phyloP scores from a whole-genome alignment of 305 asterid species.

The Nicotiana rustica region DNA sequence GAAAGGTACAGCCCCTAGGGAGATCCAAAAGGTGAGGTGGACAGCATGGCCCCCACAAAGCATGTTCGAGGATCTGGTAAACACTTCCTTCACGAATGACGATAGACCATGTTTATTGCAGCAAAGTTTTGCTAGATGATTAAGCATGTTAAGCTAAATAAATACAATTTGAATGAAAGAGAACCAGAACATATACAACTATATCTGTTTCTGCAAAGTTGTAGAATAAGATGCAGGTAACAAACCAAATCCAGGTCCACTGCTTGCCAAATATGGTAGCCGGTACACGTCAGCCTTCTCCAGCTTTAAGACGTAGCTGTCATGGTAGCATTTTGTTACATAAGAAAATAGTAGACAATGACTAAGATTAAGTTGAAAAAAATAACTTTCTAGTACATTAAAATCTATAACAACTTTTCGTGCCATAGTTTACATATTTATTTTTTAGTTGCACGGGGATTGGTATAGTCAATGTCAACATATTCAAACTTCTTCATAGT shows the following conservation, averaged over 20 bases:
- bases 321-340: slow-evolving; percentile 35
- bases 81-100: not conserved
- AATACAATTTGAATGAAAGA: slow-evolving; percentile 3
- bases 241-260: slow-evolving; percentile 96
- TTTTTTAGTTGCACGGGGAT: slow-evolving; percentile 9
- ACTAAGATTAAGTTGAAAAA: not conserved
- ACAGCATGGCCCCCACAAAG: not conserved
- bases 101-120: not conserved
- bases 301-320: slow-evolving; percentile 91
- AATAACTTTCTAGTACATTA: not conserved
- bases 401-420: not conserved
- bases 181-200: not conserved
- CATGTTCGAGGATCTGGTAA: not conserved
- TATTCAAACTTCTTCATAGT: slow-evolving; percentile 15
- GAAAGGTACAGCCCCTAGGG: not conserved
- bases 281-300: slow-evolving; percentile 98
- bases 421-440: not conserved
- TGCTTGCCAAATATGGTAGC: slow-evolving; percentile 87
- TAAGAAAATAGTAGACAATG: slow-evolving; percentile 5
- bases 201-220: not conserved
- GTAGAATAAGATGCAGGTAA: slow-evolving; percentile 6
- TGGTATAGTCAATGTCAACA: not conserved
- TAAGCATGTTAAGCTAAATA: not conserved
- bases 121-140: slow-evolving; percentile 11
- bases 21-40: not conserved